phyloP scores from a whole-genome alignment of 768 basidiomycete species.

The Rhodotorula babjevae region DNA sequence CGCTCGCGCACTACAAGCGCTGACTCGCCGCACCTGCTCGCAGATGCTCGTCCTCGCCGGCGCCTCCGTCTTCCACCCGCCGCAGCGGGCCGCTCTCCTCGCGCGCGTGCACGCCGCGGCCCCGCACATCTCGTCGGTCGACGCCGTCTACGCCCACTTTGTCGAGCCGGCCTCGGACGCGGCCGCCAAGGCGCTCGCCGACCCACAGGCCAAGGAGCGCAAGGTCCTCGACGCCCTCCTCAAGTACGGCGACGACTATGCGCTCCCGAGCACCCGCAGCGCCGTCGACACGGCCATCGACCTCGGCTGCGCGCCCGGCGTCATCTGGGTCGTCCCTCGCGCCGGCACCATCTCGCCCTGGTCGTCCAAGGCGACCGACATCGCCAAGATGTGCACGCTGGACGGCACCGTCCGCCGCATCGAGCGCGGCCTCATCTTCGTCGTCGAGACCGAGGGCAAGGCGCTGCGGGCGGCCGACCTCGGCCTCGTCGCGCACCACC shows the following conservation, averaged over 20 bases:
- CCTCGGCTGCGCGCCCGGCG: slow-evolving; percentile 45
- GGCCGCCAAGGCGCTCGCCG: slow-evolving; percentile 49
- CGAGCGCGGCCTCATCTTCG: slow-evolving; percentile 74
- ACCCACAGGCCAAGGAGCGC: slow-evolving; percentile 45
- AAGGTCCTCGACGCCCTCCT: slow-evolving; percentile 65
- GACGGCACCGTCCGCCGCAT: slow-evolving; percentile 66
- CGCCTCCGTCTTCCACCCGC: slow-evolving; percentile 36
- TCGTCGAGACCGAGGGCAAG: slow-evolving; percentile 45
- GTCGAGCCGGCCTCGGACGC: slow-evolving; percentile 58
- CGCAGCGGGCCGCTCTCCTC: slow-evolving; percentile 62
- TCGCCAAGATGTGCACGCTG: slow-evolving; percentile 79
- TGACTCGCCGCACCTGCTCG: neutral
- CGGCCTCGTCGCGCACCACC: slow-evolving; percentile 59
- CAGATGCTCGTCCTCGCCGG: slow-evolving; percentile 38
- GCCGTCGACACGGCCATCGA: slow-evolving; percentile 45
- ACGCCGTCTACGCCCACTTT: slow-evolving; percentile 81
- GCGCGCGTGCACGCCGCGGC: slow-evolving; percentile 56
- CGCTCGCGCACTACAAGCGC: neutral
- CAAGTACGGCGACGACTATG: slow-evolving; percentile 74
- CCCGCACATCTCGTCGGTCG: slow-evolving; percentile 61
- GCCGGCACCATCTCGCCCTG: slow-evolving; percentile 89
- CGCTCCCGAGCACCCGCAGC: slow-evolving; percentile 51
- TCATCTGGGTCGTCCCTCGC: slow-evolving; percentile 60
- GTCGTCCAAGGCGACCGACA: slow-evolving; percentile 99
- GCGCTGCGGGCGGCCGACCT: slow-evolving; percentile 55